Evolutionary conservation across 257 asterid species (phyloP).

Genomic region (Phtheirospermum japonicum): DNA sequence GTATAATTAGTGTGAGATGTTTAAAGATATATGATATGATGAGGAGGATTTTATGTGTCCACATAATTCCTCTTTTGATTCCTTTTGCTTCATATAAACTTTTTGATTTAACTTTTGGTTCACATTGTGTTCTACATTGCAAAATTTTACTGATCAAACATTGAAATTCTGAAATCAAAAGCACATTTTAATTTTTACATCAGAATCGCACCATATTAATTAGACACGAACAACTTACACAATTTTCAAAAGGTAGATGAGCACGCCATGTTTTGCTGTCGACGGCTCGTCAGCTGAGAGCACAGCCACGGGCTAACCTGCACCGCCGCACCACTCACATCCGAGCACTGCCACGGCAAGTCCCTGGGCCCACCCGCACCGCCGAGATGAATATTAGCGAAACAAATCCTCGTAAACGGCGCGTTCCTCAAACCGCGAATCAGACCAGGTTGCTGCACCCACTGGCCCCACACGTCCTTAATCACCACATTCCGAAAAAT

Average conservation of each 20-base stretch:
- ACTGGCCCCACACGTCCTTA: conserved; percentile 77
- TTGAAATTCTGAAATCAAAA: too few relatives aligned
- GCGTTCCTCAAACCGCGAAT: conserved; percentile 64
- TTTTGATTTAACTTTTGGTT: too few relatives aligned
- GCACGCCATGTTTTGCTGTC: conserved; percentile 51
- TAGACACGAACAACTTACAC: too few relatives aligned
- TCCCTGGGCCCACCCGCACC: conserved; percentile 42
- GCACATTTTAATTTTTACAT: too few relatives aligned
- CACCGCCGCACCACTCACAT: conserved; percentile 76
- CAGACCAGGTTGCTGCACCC: conserved; percentile 72
- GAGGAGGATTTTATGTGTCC: too few relatives aligned
- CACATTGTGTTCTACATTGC: too few relatives aligned
- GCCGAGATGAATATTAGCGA: conserved; percentile 64
- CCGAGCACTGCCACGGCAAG: conserved; percentile 79
- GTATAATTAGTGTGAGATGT: too few relatives aligned
- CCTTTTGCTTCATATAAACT: too few relatives aligned
- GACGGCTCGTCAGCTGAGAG: conserved; percentile 48
- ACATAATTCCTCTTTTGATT: too few relatives aligned
- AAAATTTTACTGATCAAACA: too few relatives aligned
- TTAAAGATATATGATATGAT: too few relatives aligned
- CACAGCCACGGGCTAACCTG: conserved; percentile 94
- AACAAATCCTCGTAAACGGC: conserved; percentile 77
- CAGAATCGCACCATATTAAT: too few relatives aligned
- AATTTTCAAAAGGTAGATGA: conserved; percentile 35
- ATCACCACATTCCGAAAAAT: conserved; percentile 52